Conservation (phyloP, 1,139 yeast species). For the Saccharomyces hybrid region DNA sequence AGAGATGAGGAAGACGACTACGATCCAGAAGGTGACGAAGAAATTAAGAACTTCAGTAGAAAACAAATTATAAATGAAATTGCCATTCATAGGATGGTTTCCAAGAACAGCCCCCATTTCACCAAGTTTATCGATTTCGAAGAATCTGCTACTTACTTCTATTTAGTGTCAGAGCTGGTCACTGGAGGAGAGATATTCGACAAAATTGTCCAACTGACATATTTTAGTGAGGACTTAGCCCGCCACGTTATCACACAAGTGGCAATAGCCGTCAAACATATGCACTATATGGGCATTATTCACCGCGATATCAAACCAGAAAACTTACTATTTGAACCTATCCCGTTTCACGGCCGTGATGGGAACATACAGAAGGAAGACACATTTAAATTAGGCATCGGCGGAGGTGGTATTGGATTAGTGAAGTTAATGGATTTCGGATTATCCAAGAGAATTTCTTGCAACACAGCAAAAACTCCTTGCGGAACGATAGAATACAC, state of each 20-base stretch:
- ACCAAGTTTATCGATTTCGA: constrained; percentile 62
- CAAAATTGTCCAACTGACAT: constrained; percentile 84
- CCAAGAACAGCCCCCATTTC: constrained; percentile 43
- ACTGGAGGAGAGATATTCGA: constrained; percentile 94
- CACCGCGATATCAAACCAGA: constrained; percentile 97
- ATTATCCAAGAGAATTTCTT: constrained; percentile 69
- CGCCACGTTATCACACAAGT: constrained; percentile 82
- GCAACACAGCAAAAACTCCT: constrained; percentile 60
- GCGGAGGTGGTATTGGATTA: constrained; percentile 84
- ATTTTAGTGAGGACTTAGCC: constrained; percentile 77
- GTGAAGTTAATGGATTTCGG: constrained; percentile 93
- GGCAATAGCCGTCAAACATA: constrained; percentile 70
- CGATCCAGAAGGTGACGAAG: constrained; percentile 3
- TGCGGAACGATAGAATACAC: constrained; percentile 90
- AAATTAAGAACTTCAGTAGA: constrained; percentile 8
- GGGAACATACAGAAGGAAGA: constrained; percentile 64
- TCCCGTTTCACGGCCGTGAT: constrained; percentile 61
- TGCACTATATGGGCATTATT: constrained; percentile 81
- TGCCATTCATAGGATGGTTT: constrained; percentile 36
- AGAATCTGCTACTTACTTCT: constrained; percentile 60
- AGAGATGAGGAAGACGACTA: too few relatives aligned
- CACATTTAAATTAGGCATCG: constrained; percentile 71
- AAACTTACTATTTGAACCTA: constrained; percentile 76
- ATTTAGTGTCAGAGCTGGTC: constrained; percentile 74
- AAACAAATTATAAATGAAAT: constrained; percentile 61